Evolutionary conservation across 2,329 filamentous ascomycete genomes (phyloP).

Genomic region (Madurella mycetomatis): DNA sequence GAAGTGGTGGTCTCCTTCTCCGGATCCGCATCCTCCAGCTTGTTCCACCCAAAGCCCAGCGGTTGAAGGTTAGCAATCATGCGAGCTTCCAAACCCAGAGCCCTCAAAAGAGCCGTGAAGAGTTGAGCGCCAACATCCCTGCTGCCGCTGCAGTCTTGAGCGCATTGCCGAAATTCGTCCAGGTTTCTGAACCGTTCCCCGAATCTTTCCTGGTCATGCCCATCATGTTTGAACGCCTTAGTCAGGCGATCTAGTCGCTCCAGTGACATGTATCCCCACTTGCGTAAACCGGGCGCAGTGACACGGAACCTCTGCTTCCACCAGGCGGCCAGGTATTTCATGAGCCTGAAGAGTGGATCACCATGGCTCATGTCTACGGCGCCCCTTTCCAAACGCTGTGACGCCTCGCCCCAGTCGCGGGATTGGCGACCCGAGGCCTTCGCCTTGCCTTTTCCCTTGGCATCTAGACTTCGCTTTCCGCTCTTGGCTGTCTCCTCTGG

Average conservation of each 20-base stretch:
- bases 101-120: slow-evolving; percentile 80
- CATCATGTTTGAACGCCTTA: slow-evolving; percentile 61
- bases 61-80: slow-evolving; percentile 83
- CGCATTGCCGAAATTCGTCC: slow-evolving; percentile 63
- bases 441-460: slow-evolving; percentile 31
- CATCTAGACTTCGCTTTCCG: neutral
- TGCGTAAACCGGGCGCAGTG: slow-evolving; percentile 75
- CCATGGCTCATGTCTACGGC: slow-evolving; percentile 74
- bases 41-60: slow-evolving; percentile 85
- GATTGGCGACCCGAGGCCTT: slow-evolving; percentile 35
- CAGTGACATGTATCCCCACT: slow-evolving; percentile 82
- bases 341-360: slow-evolving; percentile 72
- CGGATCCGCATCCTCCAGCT: slow-evolving; percentile 68
- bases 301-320: slow-evolving; percentile 84
- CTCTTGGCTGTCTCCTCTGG: slow-evolving; percentile 36
- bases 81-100: slow-evolving; percentile 74
- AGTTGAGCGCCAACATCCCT: slow-evolving; percentile 84
- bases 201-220: slow-evolving; percentile 58
- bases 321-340: slow-evolving; percentile 73
- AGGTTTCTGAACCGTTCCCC: slow-evolving; percentile 71
- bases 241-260: slow-evolving; percentile 69
- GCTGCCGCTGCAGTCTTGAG: slow-evolving; percentile 70
- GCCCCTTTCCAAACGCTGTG: slow-evolving; percentile 64
- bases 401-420: slow-evolving; percentile 68
- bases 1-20: slow-evolving; percentile 36